Percentiles rank a stretch among this genome's conserved stretches.
Evolutionary conservation across 352 stramenopile species (phyloP).

Genomic region (Globisporangium rhizosaccharum): DNA sequence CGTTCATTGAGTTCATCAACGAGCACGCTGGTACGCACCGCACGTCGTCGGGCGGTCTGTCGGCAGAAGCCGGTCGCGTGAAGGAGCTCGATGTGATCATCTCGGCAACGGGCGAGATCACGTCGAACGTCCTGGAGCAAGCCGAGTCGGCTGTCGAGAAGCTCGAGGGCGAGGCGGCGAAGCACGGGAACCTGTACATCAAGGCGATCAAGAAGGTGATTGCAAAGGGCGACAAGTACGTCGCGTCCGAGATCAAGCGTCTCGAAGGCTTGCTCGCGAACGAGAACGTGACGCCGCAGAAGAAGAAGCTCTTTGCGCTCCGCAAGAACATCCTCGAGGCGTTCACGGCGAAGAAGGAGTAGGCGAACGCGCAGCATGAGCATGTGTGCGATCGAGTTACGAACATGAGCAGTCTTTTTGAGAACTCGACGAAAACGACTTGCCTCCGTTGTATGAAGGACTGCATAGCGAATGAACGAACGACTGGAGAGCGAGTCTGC

Average conservation of each 20-base stretch:
- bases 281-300: conserved; percentile 76
- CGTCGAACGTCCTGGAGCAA: conserved; percentile 58
- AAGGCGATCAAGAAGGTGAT: conserved; percentile 91
- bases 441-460: too few species aligned
- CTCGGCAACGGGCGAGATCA: conserved; percentile 66
- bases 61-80: conserved; percentile 66
- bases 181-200: conserved; percentile 82
- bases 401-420: too few species aligned
- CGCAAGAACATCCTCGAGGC: conserved; percentile 89
- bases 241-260: conserved; percentile 79
- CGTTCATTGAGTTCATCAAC: conserved; percentile 90
- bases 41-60: conserved; percentile 70
- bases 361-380: conserved; percentile 16
- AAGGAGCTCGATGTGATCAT: conserved; percentile 83
- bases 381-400: conserved; percentile 8
- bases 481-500: too few species aligned
- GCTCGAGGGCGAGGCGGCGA: conserved; percentile 58
- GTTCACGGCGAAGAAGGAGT: conserved; percentile 28
- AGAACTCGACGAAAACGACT: too few species aligned
- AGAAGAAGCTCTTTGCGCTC: conserved; percentile 87
- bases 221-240: conserved; percentile 80
- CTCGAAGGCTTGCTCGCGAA: conserved; percentile 74
- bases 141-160: conserved; percentile 65
- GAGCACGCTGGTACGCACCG: conserved; percentile 85
- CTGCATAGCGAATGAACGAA: too few species aligned